Base-by-base conservation (phyloP, 1,139 yeast species). In the Yamadazyma oceani region DNA sequence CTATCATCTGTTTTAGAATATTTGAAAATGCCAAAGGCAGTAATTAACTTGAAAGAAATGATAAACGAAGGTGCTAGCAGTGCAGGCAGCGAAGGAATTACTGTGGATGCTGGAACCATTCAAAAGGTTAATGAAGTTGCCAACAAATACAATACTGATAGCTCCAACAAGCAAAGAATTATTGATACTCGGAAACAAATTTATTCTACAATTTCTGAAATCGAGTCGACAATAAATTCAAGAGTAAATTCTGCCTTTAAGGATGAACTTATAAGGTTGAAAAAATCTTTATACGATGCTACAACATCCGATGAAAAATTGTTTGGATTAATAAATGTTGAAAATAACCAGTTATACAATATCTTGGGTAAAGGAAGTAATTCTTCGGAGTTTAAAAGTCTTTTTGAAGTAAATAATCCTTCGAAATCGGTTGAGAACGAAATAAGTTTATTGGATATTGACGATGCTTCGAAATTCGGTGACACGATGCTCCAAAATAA, bases 1-100 rank as follows among this genome's bases (percentile, higher is more conserved):
- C 69, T 85, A 36, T 61, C 73, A 1, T 86, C 96, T 1, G 86
- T 86, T 4, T 69, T 89, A 39, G 97, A 88, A 53, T 87, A 78
- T 51, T 73, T 89, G 47, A 82, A 83, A 40, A 66, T 92, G 41
- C 96, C 97, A 1, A 70, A 73, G 24, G 75, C 89, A 2, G 55
- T 89, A 17, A 69, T 69, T 11, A 78, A 77, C 23, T 58, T 86
- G 36, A 78, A 80, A 45, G 67, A 66, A 38, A 50, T 69, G 19
- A 38, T 63, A n/a, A 41, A 39, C 10, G 42, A 38, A 14, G 17
- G 28, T 21, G 37, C 40, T 4, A 19, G 28, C n/a, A 38, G 35
- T 3, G 35, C 32, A 1, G 36, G 36, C 5, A 43, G 35, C 5
- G 43, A 31, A 15, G 34, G 34, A 17, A 15, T 34, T 10, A 26